phyloP scores from a whole-genome alignment of 116 monocot genomes.

The Dioscorea cayenensis region DNA sequence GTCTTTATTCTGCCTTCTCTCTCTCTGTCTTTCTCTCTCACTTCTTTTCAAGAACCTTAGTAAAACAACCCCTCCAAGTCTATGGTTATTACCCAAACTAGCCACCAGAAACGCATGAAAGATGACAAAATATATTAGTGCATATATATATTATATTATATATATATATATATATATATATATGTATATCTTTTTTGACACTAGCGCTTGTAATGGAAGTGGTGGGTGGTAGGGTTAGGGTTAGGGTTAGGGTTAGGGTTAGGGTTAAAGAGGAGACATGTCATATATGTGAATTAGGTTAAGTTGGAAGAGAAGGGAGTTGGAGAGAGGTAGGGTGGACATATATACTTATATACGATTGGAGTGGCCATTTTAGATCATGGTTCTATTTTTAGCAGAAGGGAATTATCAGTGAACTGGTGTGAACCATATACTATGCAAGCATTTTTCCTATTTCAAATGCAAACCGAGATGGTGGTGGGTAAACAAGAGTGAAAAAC shows the following conservation, averaged over 20 bases:
- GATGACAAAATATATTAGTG: neutral
- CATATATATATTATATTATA: too few relatives aligned
- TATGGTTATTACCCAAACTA: neutral
- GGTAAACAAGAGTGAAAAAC: neutral
- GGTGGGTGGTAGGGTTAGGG: neutral
- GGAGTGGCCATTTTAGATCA: constrained; percentile 6
- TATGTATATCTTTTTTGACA: neutral
- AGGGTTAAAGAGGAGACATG: neutral
- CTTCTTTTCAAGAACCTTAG: neutral
- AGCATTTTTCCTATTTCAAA: neutral
- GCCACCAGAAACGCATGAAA: neutral
- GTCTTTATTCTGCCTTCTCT: neutral
- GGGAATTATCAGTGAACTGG: constrained; percentile 7
- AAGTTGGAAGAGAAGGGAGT: neutral
- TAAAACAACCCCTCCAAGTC: neutral
- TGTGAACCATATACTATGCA: too few relatives aligned
- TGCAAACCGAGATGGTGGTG: neutral
- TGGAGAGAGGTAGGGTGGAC: neutral
- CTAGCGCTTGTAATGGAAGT: neutral
- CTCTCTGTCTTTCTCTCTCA: neutral
- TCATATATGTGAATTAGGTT: neutral
- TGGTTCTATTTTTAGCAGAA: constrained; percentile 12
- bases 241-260: neutral
- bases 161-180: too few relatives aligned
- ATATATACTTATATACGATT: neutral